Conservation (phyloP, 2,329 filamentous ascomycete species). For the Fusarium camptoceras region DNA sequence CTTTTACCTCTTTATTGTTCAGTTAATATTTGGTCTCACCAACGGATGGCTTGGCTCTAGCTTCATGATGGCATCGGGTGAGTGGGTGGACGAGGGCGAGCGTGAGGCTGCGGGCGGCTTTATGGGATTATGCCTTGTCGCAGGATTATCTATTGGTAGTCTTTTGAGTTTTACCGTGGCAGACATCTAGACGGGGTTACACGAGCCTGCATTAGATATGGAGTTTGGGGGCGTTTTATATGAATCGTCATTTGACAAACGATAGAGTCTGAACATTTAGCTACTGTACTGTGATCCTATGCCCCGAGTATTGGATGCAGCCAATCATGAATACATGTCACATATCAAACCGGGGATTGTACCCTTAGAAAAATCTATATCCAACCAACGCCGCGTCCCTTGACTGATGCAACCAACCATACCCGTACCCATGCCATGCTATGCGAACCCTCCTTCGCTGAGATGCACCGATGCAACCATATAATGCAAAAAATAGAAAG, state of each 20-base stretch:
- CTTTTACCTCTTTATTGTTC: slow-evolving; percentile 88
- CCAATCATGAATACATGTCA: slow-evolving; percentile 32
- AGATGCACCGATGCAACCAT: slow-evolving; percentile 41
- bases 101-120: slow-evolving; percentile 91
- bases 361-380: slow-evolving; percentile 29
- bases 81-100: slow-evolving; percentile 85
- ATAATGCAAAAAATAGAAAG: slow-evolving; percentile 36
- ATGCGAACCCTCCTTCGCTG: slow-evolving; percentile 36
- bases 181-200: slow-evolving; percentile 52
- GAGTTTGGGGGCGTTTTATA: slow-evolving; percentile 21
- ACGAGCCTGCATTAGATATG: slow-evolving; percentile 18
- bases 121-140: slow-evolving; percentile 92
- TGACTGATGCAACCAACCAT: slow-evolving; percentile 41
- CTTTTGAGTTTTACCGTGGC: slow-evolving; percentile 84
- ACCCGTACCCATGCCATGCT: slow-evolving; percentile 35
- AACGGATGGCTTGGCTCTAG: slow-evolving; percentile 89
- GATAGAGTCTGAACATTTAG: slow-evolving; percentile 28
- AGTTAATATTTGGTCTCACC: slow-evolving; percentile 83
- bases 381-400: slow-evolving; percentile 36
- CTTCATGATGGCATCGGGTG: slow-evolving; percentile 90
- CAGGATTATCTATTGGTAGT: slow-evolving; percentile 86
- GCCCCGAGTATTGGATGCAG: slow-evolving; percentile 23
- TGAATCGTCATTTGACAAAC: slow-evolving; percentile 18
- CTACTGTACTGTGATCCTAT: slow-evolving; percentile 12
- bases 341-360: slow-evolving; percentile 32